Evolutionary conservation across 331 rosid species (phyloP).

Genomic region (Quercus lobata): DNA sequence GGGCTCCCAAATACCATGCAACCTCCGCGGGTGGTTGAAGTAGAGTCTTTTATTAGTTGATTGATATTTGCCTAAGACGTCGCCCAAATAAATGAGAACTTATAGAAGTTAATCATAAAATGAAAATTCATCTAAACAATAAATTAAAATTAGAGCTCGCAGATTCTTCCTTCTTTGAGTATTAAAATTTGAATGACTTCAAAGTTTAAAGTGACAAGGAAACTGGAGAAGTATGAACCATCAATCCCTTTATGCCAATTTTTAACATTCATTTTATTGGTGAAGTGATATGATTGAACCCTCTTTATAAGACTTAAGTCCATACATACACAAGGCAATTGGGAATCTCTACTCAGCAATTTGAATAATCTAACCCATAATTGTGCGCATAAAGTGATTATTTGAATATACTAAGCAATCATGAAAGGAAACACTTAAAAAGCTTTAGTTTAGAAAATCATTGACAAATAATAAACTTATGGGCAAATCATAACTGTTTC

Average conservation of each 20-base stretch:
- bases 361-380: background rate
- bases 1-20: too few species aligned
- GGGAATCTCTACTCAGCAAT: background rate
- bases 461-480: background rate
- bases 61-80: background rate
- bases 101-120: background rate
- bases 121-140: background rate
- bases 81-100: background rate
- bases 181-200: too few species aligned
- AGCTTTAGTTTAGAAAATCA: background rate
- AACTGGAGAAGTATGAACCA: background rate
- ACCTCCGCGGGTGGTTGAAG: background rate
- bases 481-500: background rate
- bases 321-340: background rate
- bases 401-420: background rate
- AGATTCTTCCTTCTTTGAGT: background rate
- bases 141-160: background rate
- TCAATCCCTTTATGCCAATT: background rate
- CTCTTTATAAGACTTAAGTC: background rate
- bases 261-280: background rate
- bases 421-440: background rate
- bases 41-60: background rate
- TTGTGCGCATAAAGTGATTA: background rate
- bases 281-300: conserved; percentile 1
- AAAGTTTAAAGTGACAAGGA: background rate